Base-by-base conservation (phyloP, 2,329 filamentous ascomycete genomes). In the Aspergillus fumigatus region DNA sequence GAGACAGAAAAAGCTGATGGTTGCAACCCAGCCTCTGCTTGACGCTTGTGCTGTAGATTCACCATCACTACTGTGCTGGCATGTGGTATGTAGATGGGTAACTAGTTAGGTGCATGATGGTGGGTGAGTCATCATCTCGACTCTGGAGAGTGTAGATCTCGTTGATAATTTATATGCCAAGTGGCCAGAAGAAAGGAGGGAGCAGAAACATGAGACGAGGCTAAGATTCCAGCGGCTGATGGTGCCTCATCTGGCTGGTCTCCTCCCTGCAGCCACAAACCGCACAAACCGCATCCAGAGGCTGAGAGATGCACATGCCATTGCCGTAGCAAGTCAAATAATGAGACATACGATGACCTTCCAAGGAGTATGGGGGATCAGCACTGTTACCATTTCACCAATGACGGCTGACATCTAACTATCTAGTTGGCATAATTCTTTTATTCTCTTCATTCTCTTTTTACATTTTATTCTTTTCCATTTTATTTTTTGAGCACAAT, bases 251-350 rank as follows among this genome's bases (percentile, higher is more conserved):
- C 50, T 43, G 49, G 55, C 32, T 43, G 29, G 43, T 59, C 40
- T 43, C 21, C 10, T 25, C 4, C 55, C 58, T 60, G 57, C 58
- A 61, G 58, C 53, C 58, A 48, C 27, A 51, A 47, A 47, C 59
- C 50, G 57, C 58, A 23, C 27, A 50, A 47, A 47, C 59, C 51
- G 57, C 53, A 56, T 51, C 21, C 53, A 58, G 59, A 57, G 57
- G 57, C 58, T 60, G 55, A 60, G 53, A 55, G 43, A 26, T 5
- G 43, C 43, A 47, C 43, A 47, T 47, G 43, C 43, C 43, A 47
- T 23, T 11, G 11, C 14, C 17, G 11, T 19, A 56, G 50, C 41
- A 55, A 48, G 50, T 50, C 50, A 48, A 29, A 55, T 52, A 29
- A 55, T 52, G 47, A 48, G 50, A 19, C 43, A 17, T 17, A 38